Base-by-base conservation (phyloP, 257 asterid species). In the Solanum pinnatisectum region DNA sequence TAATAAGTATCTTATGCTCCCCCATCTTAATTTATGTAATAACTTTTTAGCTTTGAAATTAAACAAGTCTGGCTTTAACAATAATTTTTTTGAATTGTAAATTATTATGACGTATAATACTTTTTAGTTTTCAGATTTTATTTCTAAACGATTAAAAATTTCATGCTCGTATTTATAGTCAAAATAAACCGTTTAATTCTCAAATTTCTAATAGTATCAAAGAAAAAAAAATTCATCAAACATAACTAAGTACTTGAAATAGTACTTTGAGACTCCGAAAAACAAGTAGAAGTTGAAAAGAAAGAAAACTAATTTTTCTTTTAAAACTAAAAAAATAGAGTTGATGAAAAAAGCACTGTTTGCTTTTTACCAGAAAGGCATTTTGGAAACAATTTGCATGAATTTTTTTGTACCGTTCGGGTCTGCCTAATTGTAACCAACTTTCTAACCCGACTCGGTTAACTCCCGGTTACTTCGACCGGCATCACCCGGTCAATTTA, bases 391-490 rank as follows among this genome's bases (percentile, higher is more conserved):
- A 35, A 82, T 30, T 5, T 82, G 85, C 85, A 82, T 82, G 85
- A 82, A 82, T 27, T n/a, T n/a, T 13, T 30, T 10, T 32, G 85
- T 82, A 46, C 68, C 39, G 6, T 40, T 78, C 36, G 40, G 25
- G 46, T 81, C 68, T n/a, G 84, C 37, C 32, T n/a, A 78, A 33
- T 78, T n/a, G 14, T 78, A 79, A 44, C 85, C 40, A 79, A 49
- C 32, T 82, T 82, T 30, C 85, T 52, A 30, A 30, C 85, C 44
- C 27, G 85, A 49, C 15, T 82, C 30, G 12, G 42, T 49, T 82
- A 9, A 20, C 68, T 88, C 91, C 91, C 87, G 83, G 93, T 92
- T 60, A 27, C 13, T 87, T 73, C 56, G 35, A 93, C 93, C 91
- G 93, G 95, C 74, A 65, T 23, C 35, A 56, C 63, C 22, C 95